Evolutionary conservation across 192 early-diverging fungal species (phyloP).

Genomic region (Backusella circina): DNA sequence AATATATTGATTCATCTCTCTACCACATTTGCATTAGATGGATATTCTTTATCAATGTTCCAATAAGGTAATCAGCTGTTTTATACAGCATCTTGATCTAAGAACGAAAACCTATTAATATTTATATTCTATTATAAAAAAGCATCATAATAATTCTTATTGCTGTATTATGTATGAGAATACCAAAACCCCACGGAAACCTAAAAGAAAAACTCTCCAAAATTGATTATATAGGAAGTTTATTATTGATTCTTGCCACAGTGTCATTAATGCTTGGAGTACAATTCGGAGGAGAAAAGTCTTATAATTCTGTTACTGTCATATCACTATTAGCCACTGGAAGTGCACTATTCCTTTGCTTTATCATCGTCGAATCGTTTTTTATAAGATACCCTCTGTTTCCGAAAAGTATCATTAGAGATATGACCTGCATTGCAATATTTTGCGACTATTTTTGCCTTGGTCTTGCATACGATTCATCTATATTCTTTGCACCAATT

Average conservation of each 20-base stretch:
- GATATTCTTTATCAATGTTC: constrained; percentile 58
- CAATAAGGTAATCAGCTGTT: constrained; percentile 39
- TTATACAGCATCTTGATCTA: background rate
- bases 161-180: constrained; percentile 48
- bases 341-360: constrained; percentile 39
- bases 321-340: constrained; percentile 55
- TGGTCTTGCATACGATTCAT: constrained; percentile 11
- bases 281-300: constrained; percentile 64
- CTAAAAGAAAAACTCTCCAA: constrained; percentile 49
- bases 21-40: constrained; percentile 30
- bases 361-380: constrained; percentile 61
- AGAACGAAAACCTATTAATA: background rate
- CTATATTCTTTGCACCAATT: constrained; percentile 67
- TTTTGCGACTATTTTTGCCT: constrained; percentile 39
- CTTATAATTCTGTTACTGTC: constrained; percentile 60
- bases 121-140: constrained; percentile 10
- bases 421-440: constrained; percentile 38
- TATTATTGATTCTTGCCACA: constrained; percentile 45
- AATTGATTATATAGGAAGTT: constrained; percentile 48
- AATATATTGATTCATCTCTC: background rate
- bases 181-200: constrained; percentile 46
- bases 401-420: constrained; percentile 56
- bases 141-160: constrained; percentile 37
- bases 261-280: constrained; percentile 66
- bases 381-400: constrained; percentile 63